phyloP scores from a whole-genome alignment of 169 alveolate genomes.

The Amoebophrya sp. region DNA sequence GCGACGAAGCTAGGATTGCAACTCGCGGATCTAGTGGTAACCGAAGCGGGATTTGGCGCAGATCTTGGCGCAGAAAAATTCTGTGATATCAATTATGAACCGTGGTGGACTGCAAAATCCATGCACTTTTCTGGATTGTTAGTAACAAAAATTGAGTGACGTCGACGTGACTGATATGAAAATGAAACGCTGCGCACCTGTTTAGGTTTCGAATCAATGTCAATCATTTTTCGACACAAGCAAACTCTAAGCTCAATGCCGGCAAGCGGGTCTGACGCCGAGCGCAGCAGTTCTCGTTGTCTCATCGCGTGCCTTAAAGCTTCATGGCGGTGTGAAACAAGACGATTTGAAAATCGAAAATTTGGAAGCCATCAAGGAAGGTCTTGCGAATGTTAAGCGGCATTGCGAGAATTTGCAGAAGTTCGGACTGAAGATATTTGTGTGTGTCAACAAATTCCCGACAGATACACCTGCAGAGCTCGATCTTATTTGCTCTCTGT shows the following conservation, averaged over 20 bases:
- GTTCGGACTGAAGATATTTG: background rate
- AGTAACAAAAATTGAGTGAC: no score
- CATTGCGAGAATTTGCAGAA: background rate
- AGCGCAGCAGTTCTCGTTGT: constrained; percentile 9
- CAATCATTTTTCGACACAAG: no score
- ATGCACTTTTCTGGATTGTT: no score
- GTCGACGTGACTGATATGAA: no score
- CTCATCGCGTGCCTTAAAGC: constrained; percentile 19
- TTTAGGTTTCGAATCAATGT: no score
- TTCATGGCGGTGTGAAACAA: constrained; percentile 15
- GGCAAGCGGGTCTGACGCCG: constrained; percentile 22
- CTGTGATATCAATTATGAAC: constrained; percentile 36
- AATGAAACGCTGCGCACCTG: no score
- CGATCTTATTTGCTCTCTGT: background rate
- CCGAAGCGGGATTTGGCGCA: constrained; percentile 29
- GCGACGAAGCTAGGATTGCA: constrained; percentile 30
- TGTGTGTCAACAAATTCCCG: constrained; percentile 26
- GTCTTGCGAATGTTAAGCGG: background rate
- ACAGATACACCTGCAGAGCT: background rate
- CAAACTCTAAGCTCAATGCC: no score
- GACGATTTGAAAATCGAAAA: background rate
- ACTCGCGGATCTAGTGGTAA: constrained; percentile 16
- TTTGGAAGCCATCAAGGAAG: background rate
- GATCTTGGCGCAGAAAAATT: constrained; percentile 34
- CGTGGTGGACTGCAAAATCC: no score